phyloP scores from a whole-genome alignment of 2,329 filamentous ascomycete species.

The Daldinia sp. region DNA sequence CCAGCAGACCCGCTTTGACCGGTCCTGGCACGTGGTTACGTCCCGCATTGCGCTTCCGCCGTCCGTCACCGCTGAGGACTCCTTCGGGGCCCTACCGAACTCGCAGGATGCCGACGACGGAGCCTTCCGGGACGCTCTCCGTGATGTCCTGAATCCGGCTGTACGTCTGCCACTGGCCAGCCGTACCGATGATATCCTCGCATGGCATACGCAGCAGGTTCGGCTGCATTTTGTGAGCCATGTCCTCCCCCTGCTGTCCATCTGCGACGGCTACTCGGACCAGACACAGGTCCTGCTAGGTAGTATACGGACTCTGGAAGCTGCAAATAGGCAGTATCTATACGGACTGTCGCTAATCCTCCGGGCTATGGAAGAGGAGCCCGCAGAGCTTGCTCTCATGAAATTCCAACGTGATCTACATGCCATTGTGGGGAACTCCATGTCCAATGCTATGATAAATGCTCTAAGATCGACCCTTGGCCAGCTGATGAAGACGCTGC shows the following conservation, averaged over 20 bases:
- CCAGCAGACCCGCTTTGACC: conserved; percentile 70
- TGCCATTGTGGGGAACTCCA: conserved; percentile 73
- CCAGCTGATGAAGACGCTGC: conserved; percentile 63
- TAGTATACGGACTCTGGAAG: conserved; percentile 69
- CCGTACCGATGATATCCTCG: conserved; percentile 67
- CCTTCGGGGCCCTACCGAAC: conserved; percentile 63
- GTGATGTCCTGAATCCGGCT: conserved; percentile 64
- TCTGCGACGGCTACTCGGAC: conserved; percentile 58
- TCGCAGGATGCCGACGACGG: conserved; percentile 55
- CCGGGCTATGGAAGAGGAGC: conserved; percentile 58
- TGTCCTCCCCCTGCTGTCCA: conserved; percentile 67
- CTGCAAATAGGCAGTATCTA: conserved; percentile 68
- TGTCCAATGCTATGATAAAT: conserved; percentile 64
- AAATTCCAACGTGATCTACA: conserved; percentile 73
- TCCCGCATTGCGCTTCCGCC: conserved; percentile 67
- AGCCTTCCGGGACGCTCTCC: conserved; percentile 65
- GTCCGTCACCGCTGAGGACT: conserved; percentile 67
- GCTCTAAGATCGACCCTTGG: conserved; percentile 68
- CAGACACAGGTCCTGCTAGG: conserved; percentile 62
- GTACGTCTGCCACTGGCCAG: conserved; percentile 61
- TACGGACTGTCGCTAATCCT: conserved; percentile 66
- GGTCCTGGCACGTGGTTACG: conserved; percentile 73
- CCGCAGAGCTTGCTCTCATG: conserved; percentile 55
- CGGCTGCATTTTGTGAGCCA: conserved; percentile 71
- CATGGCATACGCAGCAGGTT: conserved; percentile 72